These are phyloP conservation scores for Globisporangium nunn DNA, from an alignment of 352 stramenopile genomes.

Conservation along the genomic window DNA sequence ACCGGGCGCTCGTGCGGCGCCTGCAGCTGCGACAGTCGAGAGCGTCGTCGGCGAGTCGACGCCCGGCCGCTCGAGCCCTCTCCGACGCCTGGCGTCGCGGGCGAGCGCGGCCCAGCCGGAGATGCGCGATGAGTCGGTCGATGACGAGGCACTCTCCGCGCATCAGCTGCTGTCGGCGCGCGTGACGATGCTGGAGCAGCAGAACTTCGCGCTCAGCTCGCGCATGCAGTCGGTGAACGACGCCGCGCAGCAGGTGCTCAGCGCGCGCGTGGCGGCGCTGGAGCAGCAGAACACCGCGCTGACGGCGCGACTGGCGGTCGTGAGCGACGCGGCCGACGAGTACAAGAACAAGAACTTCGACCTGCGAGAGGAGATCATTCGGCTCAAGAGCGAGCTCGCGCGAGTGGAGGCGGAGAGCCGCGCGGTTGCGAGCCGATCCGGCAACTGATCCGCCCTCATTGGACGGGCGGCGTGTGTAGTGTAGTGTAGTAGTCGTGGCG, in stretches of 20 bases:
- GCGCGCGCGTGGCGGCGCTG: not conserved
- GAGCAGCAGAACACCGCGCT: conserved; percentile 1
- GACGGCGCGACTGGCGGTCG: conserved; percentile 6
- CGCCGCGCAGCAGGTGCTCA: not conserved
- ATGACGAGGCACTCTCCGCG: not conserved
- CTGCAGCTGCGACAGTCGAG: not conserved
- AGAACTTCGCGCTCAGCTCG: not conserved
- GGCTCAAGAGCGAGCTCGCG: conserved; percentile 1
- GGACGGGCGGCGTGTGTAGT: not conserved
- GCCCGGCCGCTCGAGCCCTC: not conserved
- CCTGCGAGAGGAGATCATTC: not conserved
- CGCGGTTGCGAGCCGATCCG: not conserved
- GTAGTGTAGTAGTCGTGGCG: no score
- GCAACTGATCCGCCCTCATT: not conserved
- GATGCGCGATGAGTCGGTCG: not conserved
- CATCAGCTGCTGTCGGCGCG: not conserved
- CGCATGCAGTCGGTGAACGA: conserved; percentile 1
- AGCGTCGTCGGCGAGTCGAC: not conserved
- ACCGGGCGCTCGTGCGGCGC: not conserved
- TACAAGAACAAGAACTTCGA: conserved; percentile 1
- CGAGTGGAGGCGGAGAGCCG: conserved; percentile 3
- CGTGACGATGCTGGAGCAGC: not conserved
- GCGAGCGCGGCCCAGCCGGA: not conserved
- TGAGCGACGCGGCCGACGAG: not conserved
- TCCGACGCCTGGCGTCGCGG: not conserved